Evolutionary conservation across 2,329 filamentous ascomycete species (phyloP).

Genomic region (Dichotomopilus funicola): DNA sequence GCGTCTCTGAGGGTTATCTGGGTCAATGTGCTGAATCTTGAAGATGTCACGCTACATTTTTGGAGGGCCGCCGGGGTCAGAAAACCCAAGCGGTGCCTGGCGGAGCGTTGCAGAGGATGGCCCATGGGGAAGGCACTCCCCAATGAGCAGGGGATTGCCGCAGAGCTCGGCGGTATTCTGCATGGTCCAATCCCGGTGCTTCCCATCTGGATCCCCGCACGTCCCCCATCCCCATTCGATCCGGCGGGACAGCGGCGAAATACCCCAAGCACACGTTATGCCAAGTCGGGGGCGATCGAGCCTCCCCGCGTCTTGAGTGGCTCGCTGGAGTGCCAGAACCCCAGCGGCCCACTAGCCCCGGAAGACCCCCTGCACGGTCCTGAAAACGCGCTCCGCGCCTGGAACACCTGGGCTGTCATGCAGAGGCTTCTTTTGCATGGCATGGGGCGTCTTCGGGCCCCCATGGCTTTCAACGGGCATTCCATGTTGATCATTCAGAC

Average conservation of each 20-base stretch:
- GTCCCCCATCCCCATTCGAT: conserved; percentile 18
- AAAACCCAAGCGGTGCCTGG: background rate
- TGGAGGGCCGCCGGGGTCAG: background rate
- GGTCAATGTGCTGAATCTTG: background rate
- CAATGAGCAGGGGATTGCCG: conserved; percentile 13
- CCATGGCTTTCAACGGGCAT: too few relatives aligned
- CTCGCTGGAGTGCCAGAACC: background rate
- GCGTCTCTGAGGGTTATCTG: too few relatives aligned
- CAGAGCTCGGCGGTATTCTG: conserved; percentile 25
- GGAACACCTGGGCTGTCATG: background rate
- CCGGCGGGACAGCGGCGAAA: conserved; percentile 26
- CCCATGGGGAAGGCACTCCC: too few relatives aligned
- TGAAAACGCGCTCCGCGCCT: too few relatives aligned
- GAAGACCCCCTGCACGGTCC: too few relatives aligned
- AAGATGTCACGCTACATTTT: background rate
- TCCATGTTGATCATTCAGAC: too few relatives aligned
- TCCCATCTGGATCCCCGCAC: conserved; percentile 13
- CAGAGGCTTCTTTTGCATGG: too few relatives aligned
- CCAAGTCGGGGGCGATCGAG: conserved; percentile 22
- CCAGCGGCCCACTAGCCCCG: too few relatives aligned
- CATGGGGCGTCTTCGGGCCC: too few relatives aligned
- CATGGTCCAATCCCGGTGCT: conserved; percentile 14
- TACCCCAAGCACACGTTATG: conserved; percentile 20
- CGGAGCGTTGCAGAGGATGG: background rate
- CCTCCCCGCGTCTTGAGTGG: conserved; percentile 17